Percentiles rank a stretch among this genome's conserved stretches.
Conservation (phyloP, 345 rosid genomes). For the Fremontodendron californicum region DNA sequence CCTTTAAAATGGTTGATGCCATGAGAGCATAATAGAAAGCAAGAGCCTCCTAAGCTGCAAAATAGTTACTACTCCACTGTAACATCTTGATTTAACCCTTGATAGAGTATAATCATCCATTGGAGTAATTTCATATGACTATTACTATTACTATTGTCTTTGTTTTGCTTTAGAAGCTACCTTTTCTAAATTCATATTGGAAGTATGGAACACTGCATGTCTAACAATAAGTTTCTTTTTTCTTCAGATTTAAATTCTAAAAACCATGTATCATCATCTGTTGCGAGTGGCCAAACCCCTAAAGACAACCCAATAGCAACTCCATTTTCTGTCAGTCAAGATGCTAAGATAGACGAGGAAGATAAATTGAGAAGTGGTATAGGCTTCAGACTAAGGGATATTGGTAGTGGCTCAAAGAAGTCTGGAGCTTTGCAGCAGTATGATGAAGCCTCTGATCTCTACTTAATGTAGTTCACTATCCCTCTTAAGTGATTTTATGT, state of each 20-base stretch:
- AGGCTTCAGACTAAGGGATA: conserved; percentile 20
- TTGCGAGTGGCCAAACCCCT: conserved; percentile 17
- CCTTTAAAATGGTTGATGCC: not conserved
- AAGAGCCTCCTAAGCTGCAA: not conserved
- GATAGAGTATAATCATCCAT: not conserved
- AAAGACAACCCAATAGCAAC: conserved; percentile 20
- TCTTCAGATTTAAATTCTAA: conserved; percentile 30
- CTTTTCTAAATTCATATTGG: not conserved
- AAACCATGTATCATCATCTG: conserved; percentile 9
- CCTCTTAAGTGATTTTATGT: not conserved
- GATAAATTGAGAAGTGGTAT: conserved; percentile 19
- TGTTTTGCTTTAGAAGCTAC: not conserved
- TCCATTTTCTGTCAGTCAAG: conserved; percentile 21
- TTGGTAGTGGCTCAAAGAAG: conserved; percentile 14
- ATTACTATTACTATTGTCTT: not conserved
- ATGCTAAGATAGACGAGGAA: conserved; percentile 19
- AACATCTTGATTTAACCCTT: not conserved
- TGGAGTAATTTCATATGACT: not conserved
- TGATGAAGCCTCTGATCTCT: conserved; percentile 60
- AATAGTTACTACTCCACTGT: not conserved
- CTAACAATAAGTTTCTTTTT: conserved; percentile 2
- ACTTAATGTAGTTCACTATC: conserved; percentile 45
- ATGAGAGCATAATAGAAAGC: not conserved
- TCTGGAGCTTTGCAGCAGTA: conserved; percentile 30
- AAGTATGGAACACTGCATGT: not conserved